phyloP scores from a whole-genome alignment of 176 grass and related monocot genomes.

The Canna indica region DNA sequence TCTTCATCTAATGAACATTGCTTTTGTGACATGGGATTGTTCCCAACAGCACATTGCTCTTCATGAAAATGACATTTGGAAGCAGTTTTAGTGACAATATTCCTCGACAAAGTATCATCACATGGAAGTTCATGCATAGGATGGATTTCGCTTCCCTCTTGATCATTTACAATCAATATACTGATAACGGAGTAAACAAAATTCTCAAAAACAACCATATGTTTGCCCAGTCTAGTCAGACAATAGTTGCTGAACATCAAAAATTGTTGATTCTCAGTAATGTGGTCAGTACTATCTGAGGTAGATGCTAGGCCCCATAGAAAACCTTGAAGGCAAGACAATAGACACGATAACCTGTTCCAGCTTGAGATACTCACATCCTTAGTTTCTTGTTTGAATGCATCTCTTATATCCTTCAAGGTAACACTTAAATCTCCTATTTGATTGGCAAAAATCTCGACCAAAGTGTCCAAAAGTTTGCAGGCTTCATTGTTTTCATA shows the following conservation, averaged over 20 bases:
- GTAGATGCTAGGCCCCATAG: conserved; percentile 65
- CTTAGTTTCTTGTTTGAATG: conserved; percentile 49
- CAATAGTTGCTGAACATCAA: conserved; percentile 32
- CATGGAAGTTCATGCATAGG: conserved; percentile 27
- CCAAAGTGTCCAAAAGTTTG: conserved; percentile 41
- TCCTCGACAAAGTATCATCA: conserved; percentile 43
- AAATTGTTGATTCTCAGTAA: conserved; percentile 18
- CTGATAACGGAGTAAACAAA: conserved; percentile 67
- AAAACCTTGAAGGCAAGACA: conserved; percentile 80
- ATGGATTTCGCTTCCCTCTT: conserved; percentile 22
- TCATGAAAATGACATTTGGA: conserved; percentile 19
- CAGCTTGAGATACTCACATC: conserved; percentile 33
- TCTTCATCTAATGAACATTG: not conserved
- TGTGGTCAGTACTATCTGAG: conserved; percentile 27
- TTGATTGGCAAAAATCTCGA: conserved; percentile 46
- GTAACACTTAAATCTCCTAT: conserved; percentile 34
- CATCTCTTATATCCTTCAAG: conserved; percentile 27
- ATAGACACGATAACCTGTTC: conserved; percentile 44
- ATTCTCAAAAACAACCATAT: conserved; percentile 48
- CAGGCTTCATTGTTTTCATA: conserved; percentile 33
- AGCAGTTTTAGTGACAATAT: conserved; percentile 38
- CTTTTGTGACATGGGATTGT: conserved; percentile 2
- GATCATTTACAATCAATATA: conserved; percentile 53
- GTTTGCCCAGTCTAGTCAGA: conserved; percentile 46
- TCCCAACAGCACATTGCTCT: not conserved